These are phyloP conservation scores for Chondrus crispus DNA, from an alignment of 23 red algal genomes.

Conservation along the genomic window DNA sequence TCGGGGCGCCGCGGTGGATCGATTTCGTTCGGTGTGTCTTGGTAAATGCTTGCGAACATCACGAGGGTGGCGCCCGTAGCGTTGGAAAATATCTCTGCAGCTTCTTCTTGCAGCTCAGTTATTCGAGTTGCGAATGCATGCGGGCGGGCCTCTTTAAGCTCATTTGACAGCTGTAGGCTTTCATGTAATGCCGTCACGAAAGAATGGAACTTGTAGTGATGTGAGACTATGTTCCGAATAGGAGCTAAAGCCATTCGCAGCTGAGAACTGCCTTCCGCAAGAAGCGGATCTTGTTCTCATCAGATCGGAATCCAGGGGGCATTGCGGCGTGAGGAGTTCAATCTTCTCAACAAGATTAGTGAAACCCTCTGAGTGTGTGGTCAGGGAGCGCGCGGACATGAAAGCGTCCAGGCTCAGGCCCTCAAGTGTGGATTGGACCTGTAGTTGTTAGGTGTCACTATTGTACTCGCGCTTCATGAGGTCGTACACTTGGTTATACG, in stretches of 20 bases:
- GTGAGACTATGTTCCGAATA: conserved; percentile 8
- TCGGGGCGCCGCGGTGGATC: too few relatives aligned
- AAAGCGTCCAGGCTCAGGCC: background rate
- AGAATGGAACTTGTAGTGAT: conserved; percentile 9
- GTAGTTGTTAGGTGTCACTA: background rate
- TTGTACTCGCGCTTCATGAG: background rate
- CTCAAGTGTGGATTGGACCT: background rate
- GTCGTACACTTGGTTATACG: background rate
- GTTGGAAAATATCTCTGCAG: too few relatives aligned
- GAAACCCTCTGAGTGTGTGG: background rate
- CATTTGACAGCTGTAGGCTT: background rate
- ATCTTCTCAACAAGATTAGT: background rate
- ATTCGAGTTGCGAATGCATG: too few relatives aligned
- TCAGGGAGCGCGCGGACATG: background rate
- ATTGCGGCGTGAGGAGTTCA: background rate
- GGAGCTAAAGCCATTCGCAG: background rate
- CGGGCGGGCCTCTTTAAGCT: too few relatives aligned
- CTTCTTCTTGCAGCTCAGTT: too few relatives aligned
- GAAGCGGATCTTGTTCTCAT: conserved; percentile 26
- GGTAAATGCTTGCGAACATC: too few relatives aligned
- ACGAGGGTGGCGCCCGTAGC: too few relatives aligned
- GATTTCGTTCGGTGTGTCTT: too few relatives aligned
- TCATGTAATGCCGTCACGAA: conserved; percentile 46
- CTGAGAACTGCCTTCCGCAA: conserved; percentile 13
- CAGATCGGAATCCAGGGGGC: background rate